phyloP scores from a whole-genome alignment of 1,139 yeast species.

The Yamadazyma triangularis region DNA sequence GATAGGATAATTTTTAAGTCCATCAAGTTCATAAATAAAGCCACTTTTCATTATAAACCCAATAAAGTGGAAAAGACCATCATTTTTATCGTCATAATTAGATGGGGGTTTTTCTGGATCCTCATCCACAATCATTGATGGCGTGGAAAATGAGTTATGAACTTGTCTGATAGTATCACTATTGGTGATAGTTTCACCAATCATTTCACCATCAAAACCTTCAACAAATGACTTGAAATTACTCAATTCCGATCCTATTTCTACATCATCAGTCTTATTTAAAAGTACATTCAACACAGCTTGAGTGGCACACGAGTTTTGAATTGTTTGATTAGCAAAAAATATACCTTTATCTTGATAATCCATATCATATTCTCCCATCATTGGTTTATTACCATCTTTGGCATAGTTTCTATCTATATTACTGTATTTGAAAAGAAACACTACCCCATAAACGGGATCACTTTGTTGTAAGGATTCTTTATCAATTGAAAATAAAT shows the following conservation, averaged over 20 bases:
- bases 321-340: constrained; percentile 64
- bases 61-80: constrained; percentile 60
- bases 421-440: constrained; percentile 57
- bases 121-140: constrained; percentile 46
- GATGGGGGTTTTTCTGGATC: constrained; percentile 26
- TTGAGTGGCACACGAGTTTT: constrained; percentile 76
- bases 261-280: constrained; percentile 30
- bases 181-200: constrained; percentile 63
- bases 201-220: constrained; percentile 53
- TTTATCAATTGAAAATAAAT: constrained; percentile 51
- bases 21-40: constrained; percentile 61
- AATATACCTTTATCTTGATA: constrained; percentile 39
- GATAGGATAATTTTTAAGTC: constrained; percentile 57
- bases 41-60: constrained; percentile 50
- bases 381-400: constrained; percentile 29
- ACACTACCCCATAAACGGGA: constrained; percentile 59
- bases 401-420: constrained; percentile 28
- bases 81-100: constrained; percentile 38
- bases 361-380: constrained; percentile 42
- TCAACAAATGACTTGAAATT: constrained; percentile 50
- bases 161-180: constrained; percentile 54
- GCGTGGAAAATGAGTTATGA: constrained; percentile 64
- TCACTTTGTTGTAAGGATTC: constrained; percentile 34
- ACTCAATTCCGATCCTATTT: constrained; percentile 47
- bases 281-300: constrained; percentile 60